These are phyloP conservation scores for Nyssa sinensis DNA, from an alignment of 148 eudicot genomes.

Conservation along the genomic window DNA sequence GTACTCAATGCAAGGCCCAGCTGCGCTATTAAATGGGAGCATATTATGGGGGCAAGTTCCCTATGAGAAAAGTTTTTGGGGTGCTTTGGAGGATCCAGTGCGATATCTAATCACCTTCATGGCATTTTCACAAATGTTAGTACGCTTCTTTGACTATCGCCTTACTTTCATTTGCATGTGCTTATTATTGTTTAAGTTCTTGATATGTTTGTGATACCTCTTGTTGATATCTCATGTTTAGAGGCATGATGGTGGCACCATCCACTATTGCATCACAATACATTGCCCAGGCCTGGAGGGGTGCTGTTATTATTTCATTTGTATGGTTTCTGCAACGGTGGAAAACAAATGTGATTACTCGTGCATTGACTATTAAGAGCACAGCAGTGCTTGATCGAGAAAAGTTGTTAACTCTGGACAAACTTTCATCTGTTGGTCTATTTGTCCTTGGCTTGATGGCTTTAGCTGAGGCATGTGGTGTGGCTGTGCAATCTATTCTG, in stretches of 20 bases:
- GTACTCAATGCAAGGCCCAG: slow-evolving; percentile 66
- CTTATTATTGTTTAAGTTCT: background rate
- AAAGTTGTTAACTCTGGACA: slow-evolving; percentile 71
- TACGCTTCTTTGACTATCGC: slow-evolving; percentile 2
- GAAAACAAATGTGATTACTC: slow-evolving; percentile 74
- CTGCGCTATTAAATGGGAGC: slow-evolving; percentile 53
- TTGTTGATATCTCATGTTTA: slow-evolving; percentile 24
- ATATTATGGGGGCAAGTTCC: slow-evolving; percentile 65
- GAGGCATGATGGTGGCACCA: slow-evolving; percentile 81
- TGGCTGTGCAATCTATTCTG: slow-evolving; percentile 90
- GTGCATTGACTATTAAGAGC: slow-evolving; percentile 50
- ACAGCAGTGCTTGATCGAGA: slow-evolving; percentile 48
- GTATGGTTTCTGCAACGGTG: slow-evolving; percentile 92
- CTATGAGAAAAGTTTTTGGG: slow-evolving; percentile 92
- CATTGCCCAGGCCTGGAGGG: slow-evolving; percentile 70
- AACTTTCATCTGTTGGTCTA: slow-evolving; percentile 78
- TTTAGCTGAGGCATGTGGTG: slow-evolving; percentile 92
- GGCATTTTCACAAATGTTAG: slow-evolving; percentile 85
- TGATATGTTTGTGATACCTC: background rate
- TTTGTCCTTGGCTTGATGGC: slow-evolving; percentile 76
- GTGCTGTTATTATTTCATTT: slow-evolving; percentile 68
- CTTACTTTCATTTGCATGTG: slow-evolving; percentile 8
- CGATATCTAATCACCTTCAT: slow-evolving; percentile 69
- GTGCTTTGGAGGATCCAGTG: slow-evolving; percentile 81
- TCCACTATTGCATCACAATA: slow-evolving; percentile 58